phyloP scores from a whole-genome alignment of 2,329 filamentous ascomycete genomes.

The Chalaropsis thielavioides region DNA sequence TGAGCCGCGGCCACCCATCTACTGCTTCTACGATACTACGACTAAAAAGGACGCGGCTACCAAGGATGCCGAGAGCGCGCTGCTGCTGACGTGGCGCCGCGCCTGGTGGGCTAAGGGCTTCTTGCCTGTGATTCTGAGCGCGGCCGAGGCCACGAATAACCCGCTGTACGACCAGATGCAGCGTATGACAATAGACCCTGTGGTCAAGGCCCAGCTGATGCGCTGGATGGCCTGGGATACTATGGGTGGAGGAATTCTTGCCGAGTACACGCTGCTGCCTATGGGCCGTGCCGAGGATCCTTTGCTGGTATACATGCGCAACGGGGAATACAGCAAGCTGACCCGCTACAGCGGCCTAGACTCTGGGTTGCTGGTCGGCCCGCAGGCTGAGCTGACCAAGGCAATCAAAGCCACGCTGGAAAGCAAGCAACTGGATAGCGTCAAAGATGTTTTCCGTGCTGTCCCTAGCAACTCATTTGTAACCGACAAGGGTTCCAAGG shows the following conservation, averaged over 20 bases:
- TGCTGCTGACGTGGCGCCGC: slow-evolving; percentile 75
- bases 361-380: slow-evolving; percentile 58
- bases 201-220: slow-evolving; percentile 56
- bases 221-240: slow-evolving; percentile 87
- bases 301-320: slow-evolving; percentile 56
- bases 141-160: slow-evolving; percentile 69
- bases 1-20: slow-evolving; percentile 54
- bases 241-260: slow-evolving; percentile 71
- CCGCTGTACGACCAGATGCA: slow-evolving; percentile 62
- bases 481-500: slow-evolving; percentile 47
- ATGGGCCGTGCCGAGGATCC: slow-evolving; percentile 65
- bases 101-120: slow-evolving; percentile 97
- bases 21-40: slow-evolving; percentile 76
- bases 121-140: slow-evolving; percentile 64
- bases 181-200: slow-evolving; percentile 41
- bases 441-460: slow-evolving; percentile 49
- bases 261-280: slow-evolving; percentile 66
- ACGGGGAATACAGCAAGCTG: slow-evolving; percentile 58
- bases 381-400: slow-evolving; percentile 46
- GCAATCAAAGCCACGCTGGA: slow-evolving; percentile 47
- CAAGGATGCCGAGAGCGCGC: slow-evolving; percentile 57
- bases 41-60: slow-evolving; percentile 46
- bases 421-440: slow-evolving; percentile 38
- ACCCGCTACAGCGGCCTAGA: slow-evolving; percentile 61
- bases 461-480: slow-evolving; percentile 46